phyloP scores from a whole-genome alignment of 2,329 filamentous ascomycete genomes.

The Talaromyces albobiverticillius region DNA sequence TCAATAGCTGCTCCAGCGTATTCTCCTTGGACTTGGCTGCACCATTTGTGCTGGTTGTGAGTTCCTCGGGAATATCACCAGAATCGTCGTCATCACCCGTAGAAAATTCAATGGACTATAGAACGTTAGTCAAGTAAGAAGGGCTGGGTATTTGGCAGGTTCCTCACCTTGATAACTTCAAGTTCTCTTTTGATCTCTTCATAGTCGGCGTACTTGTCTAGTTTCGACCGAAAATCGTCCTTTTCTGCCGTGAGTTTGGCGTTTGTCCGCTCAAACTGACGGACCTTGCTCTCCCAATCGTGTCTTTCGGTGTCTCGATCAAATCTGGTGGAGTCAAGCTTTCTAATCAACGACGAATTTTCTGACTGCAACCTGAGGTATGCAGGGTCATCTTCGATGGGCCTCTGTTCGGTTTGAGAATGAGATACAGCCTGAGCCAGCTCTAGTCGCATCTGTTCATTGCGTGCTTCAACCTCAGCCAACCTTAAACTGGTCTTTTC shows the following conservation, averaged over 20 bases:
- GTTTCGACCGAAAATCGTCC: conserved; percentile 73
- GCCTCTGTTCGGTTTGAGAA: conserved; percentile 57
- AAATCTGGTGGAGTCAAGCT: conserved; percentile 76
- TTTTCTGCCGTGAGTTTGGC: conserved; percentile 73
- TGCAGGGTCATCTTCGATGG: conserved; percentile 82
- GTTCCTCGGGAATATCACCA: conserved; percentile 41
- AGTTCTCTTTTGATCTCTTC: conserved; percentile 95
- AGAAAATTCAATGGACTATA: conserved; percentile 85
- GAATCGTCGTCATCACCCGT: conserved; percentile 73
- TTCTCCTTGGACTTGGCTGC: conserved; percentile 64
- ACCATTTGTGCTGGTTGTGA: conserved; percentile 42
- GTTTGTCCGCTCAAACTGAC: conserved; percentile 76
- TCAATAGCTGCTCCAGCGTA: conserved; percentile 82
- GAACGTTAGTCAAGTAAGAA: conserved; percentile 4
- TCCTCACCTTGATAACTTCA: conserved; percentile 75
- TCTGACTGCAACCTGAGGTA: conserved; percentile 88
- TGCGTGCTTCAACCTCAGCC: conserved; percentile 87
- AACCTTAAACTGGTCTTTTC: conserved; percentile 84
- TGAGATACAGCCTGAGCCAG: conserved; percentile 84
- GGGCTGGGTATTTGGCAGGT: neutral
- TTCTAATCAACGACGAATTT: conserved; percentile 86
- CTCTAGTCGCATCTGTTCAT: conserved; percentile 88
- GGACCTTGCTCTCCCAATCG: conserved; percentile 70
- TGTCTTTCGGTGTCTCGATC: conserved; percentile 81
- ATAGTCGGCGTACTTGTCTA: conserved; percentile 89